Evolutionary conservation across 768 basidiomycete genomes (phyloP).

Genomic region (Trametes meyenii): DNA sequence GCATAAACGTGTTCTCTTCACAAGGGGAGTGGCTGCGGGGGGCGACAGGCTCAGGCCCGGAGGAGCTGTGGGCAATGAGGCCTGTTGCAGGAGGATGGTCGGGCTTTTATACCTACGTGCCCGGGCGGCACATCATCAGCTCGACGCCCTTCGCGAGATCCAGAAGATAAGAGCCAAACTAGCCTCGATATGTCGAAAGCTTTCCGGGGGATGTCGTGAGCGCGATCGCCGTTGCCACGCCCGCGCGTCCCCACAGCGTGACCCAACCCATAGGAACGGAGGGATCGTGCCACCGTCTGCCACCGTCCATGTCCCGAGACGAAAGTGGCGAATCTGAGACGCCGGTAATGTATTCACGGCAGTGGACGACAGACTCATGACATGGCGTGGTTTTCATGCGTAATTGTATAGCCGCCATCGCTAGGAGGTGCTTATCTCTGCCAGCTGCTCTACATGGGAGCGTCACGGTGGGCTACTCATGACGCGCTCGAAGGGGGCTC

Average conservation of each 20-base stretch:
- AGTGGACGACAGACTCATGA: no score
- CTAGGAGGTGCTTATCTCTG: background rate
- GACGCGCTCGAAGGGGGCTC: background rate
- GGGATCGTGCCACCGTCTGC: no score
- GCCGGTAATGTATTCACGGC: no score
- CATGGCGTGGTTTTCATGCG: no score
- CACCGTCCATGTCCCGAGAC: no score
- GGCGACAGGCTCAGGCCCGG: background rate
- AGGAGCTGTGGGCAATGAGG: background rate
- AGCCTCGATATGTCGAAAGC: conserved; percentile 16
- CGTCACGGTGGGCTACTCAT: background rate
- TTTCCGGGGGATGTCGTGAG: background rate
- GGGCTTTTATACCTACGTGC: conserved; percentile 2
- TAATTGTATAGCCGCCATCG: background rate
- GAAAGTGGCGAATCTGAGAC: no score
- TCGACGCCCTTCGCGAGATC: conserved; percentile 5
- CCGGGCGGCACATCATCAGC: conserved; percentile 1
- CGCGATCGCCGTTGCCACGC: conserved; percentile 1
- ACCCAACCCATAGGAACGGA: no score
- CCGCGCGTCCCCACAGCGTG: background rate
- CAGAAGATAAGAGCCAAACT: conserved; percentile 7
- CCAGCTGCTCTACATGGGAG: background rate
- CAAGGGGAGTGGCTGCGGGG: background rate
- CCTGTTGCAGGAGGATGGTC: background rate
- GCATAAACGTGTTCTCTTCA: background rate